Evolutionary conservation across 2,329 filamentous ascomycete genomes (phyloP), one percentile per base, ranked within the genome.

Genomic region (Elsinoe ampelina): DNA sequence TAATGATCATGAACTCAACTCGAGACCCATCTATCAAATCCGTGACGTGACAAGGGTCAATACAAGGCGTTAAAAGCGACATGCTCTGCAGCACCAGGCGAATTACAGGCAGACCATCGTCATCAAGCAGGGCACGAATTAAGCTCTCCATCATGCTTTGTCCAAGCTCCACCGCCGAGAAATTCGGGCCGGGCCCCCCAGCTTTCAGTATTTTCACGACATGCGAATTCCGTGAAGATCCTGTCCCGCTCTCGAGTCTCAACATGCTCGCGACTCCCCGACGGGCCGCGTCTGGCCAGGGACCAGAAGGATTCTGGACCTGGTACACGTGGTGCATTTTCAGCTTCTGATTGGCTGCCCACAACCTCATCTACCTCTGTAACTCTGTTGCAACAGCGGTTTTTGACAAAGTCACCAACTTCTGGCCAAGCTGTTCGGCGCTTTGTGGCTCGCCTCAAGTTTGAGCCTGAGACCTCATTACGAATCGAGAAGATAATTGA

Each of bases 151-250:
- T 12, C 17, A 45, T 22, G 41, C 41, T 30, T 45, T 45, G 6
- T 45, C 19, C 41, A 45, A 45, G 41, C 41, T 45, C 41, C 41
- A 45, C 41, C 41, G 41, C 41, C 41, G 20, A 45, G 41, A 45
- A 22, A 10, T 10, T 22, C 17, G 41, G 41, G 19, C 41, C 41
- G 41, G 11, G 26, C n/a, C 41, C 41, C 41, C 41, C 26, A 30
- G 26, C 41, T 26, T 7, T n/a, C 36, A 22, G 26, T 12, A 30
- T 19, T 22, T 45, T 22, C 19, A 4, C 41, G 22, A 43, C 41
- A 43, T 43, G 13, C 7, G 13, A 22, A 22, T 43, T 13, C 17
- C 17, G 41, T 45, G 41, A 45, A 22, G 41, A 42, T 42, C 39
- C 15, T 42, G 39, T 42, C 39, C 39, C 39, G 15, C 39, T 42